A percentile compares a stretch with the other conserved stretches of the same genome.
These are phyloP conservation scores for Alternaria tenuissima DNA, from an alignment of 2,329 filamentous ascomycete species.

Conservation along the genomic window DNA sequence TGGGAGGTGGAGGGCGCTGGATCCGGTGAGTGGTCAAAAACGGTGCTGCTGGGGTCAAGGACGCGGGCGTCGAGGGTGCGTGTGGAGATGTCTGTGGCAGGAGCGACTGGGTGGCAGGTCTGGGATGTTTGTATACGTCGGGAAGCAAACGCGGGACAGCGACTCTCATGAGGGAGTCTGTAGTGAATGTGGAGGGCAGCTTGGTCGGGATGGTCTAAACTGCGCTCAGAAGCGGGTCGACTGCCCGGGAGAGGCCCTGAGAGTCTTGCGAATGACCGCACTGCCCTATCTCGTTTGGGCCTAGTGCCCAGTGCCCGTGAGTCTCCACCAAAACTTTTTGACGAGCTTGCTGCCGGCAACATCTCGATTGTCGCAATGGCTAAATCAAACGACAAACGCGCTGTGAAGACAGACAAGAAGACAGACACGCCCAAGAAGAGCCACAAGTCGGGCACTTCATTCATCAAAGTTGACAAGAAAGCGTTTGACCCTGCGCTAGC, in stretches of 20 bases:
- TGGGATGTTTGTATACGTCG: slow-evolving; percentile 3
- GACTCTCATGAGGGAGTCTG: slow-evolving; percentile 26
- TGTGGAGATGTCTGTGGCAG: slow-evolving; percentile 21
- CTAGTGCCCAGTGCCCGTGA: slow-evolving; percentile 15
- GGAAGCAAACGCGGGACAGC: slow-evolving; percentile 19
- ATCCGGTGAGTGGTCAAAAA: slow-evolving; percentile 43
- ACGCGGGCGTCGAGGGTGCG: slow-evolving; percentile 34
- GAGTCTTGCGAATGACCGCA: slow-evolving; percentile 30
- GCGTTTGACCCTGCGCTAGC: slow-evolving; percentile 55
- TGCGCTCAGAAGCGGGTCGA: slow-evolving; percentile 27
- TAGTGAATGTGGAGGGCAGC: slow-evolving; percentile 16
- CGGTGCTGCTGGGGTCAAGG: slow-evolving; percentile 27
- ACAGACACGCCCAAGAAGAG: slow-evolving; percentile 20
- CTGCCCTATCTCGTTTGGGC: slow-evolving; percentile 8
- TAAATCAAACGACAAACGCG: slow-evolving; percentile 42
- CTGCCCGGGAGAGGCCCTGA: slow-evolving; percentile 22
- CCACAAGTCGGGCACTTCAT: slow-evolving; percentile 24
- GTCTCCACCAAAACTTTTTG: slow-evolving; percentile 45
- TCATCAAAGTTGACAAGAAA: slow-evolving; percentile 43
- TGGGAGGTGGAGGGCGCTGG: slow-evolving; percentile 21
- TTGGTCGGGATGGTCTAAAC: slow-evolving; percentile 22
- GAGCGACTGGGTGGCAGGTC: slow-evolving; percentile 16
- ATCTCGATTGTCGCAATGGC: slow-evolving; percentile 37
- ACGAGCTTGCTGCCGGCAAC: slow-evolving; percentile 20
- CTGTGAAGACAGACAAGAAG: slow-evolving; percentile 24